Percentiles rank a stretch among this genome's conserved stretches.
These are phyloP conservation scores for Closterium sp. DNA, from an alignment of 139 green algal genomes.

Conservation along the genomic window DNA sequence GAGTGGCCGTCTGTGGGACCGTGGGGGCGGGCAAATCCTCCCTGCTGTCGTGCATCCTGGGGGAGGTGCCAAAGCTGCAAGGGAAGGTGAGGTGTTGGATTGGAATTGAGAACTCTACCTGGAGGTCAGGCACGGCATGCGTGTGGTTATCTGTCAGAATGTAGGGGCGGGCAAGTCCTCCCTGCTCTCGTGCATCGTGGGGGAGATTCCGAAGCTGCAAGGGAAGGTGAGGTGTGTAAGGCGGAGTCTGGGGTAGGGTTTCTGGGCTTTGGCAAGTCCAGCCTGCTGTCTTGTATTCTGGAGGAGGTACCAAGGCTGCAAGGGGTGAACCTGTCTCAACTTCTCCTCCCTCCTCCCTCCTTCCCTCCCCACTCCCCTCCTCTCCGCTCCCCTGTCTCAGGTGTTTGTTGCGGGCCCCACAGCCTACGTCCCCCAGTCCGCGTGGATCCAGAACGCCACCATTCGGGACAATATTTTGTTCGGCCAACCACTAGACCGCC, in stretches of 20 bases:
- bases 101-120: background rate
- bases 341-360: conserved; percentile 21
- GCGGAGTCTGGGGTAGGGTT: too few relatives aligned
- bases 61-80: conserved; percentile 30
- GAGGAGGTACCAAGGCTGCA: conserved; percentile 26
- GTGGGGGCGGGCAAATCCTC: conserved; percentile 50
- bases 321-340: background rate
- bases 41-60: conserved; percentile 43
- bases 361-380: background rate
- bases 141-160: conserved; percentile 70
- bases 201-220: too few relatives aligned
- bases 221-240: too few relatives aligned
- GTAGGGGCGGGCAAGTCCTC: conserved; percentile 50
- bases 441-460: conserved; percentile 48
- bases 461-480: conserved; percentile 49
- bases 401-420: background rate
- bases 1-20: conserved; percentile 70
- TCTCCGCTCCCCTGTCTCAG: background rate
- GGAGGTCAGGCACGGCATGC: background rate
- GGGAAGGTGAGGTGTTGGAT: conserved; percentile 12
- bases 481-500: conserved; percentile 11
- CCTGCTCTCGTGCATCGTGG: too few relatives aligned
- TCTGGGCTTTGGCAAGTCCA: too few relatives aligned
- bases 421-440: conserved; percentile 45
- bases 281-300: conserved; percentile 43